Base-by-base conservation (phyloP, 345 rosid genomes). In the Arabis alpina region DNA sequence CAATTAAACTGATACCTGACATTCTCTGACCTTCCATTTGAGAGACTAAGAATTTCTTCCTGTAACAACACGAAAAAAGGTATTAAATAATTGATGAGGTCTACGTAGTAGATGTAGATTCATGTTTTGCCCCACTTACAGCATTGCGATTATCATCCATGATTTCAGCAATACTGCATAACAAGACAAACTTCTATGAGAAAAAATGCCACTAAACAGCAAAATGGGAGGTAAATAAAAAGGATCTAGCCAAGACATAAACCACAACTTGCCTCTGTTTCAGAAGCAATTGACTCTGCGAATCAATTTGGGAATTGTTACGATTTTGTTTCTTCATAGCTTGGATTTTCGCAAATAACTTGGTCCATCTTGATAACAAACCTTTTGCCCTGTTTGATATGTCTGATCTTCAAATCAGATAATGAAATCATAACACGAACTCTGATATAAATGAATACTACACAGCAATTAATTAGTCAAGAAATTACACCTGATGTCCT, bases 321-420 rank as follows among this genome's bases (percentile, higher is more conserved):
- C 98, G 93, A 79, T 90, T 86, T 40, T 82, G 79, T 76, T 90
- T 90, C 82, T 85, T 87, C 71, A 73, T 61, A 50, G 87, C 87
- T 74, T 88, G 98, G 49, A 84, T 79, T 76, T 87, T 85, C 5
- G 90, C 89, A 76, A 92, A 87, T 69, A 87, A 68, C 80, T 87
- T 94, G 82, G 95, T 89, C 99, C 98, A 94, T 71, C 86, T 90
- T 57, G 98, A 77, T 75, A 94, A 68, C 82, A 94, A 84, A 71
- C 82, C 66, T 78, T 86, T 90, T 66, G 99, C 98, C 97, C 96
- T 91, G 97, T 88, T 90, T 81, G 99, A 89, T 85, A 94, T 88
- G 84, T 89, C 99, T 94, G 96, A 94, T 87, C 97, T 92, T 88
- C 93, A 85, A 89, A 89, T 88, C 91, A 94, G 93, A 87, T 86